Evolutionary conservation across 805 yeast genomes (phyloP), one percentile per base, ranked within the genome.

Genomic region (Wickerhamomyces strasburgensis): DNA sequence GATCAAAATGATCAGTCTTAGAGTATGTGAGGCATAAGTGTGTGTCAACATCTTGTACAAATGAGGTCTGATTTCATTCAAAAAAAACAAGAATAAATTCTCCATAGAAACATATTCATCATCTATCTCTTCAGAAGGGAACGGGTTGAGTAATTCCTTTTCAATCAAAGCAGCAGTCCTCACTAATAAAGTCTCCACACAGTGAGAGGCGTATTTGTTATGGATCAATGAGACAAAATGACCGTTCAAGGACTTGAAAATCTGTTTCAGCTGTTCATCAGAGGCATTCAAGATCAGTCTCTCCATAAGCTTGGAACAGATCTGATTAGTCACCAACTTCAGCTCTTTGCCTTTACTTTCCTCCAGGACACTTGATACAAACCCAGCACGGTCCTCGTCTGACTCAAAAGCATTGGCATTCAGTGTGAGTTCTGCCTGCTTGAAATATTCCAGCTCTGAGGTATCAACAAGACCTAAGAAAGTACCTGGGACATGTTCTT

Each of bases 201-300:
- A 95, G 60, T 93, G 98, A 1, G 97, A 89, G 2, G 96, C 79
- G 56, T 87, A 90, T 57, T 89, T 88, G 53, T 93, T 97, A 48
- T 78, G 78, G 4, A 93, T 74, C 46, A 89, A 67, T 15, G 80
- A 75, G n/a, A 72, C 75, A 48, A 85, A 82, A 46, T 83, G 83
- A n/a, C 84, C 86, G 29, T 68, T 68, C 52, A 88, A 84, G 1
- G 80, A 75, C 41, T 69, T 71, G 58, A 81, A 84, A 1, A 89
- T 55, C 23, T 67, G 65, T 49, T 79, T 78, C 41, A 87, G 60
- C 57, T 87, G 94, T 10, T 61, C 65, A 43, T 78, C 80, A 19
- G 72, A 68, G 13, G 89, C 81, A 14, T 67, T 63, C 29, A 84
- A 61, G n/a, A 90, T 73, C 43, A 90, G 64, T 54, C 98, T 70